Percentiles rank a stretch among this genome's conserved stretches.
These are phyloP conservation scores for Arxiozyma bovina DNA, from an alignment of 1,139 yeast genomes.

Conservation along the genomic window DNA sequence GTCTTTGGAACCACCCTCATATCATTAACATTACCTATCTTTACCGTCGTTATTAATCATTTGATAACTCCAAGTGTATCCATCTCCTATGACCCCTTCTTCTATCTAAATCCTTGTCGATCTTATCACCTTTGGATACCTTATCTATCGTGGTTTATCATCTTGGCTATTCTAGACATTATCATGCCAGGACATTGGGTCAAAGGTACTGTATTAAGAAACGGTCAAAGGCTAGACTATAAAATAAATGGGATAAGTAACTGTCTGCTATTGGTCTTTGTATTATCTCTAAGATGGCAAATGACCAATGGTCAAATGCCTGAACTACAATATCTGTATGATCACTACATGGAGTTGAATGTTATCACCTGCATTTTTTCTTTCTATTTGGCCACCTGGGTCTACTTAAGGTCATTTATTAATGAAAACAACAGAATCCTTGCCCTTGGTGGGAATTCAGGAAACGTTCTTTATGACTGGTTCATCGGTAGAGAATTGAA, in stretches of 20 bases:
- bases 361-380: conserved; percentile 30
- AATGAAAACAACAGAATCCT: conserved; percentile 46
- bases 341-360: background rate
- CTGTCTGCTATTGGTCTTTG: conserved; percentile 38
- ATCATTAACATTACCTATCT: conserved; percentile 56
- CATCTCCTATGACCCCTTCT: conserved; percentile 18
- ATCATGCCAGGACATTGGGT: conserved; percentile 64
- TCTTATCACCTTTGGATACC: conserved; percentile 47
- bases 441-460: conserved; percentile 82
- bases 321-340: conserved; percentile 45
- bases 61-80: conserved; percentile 41
- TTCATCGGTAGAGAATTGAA: conserved; percentile 94
- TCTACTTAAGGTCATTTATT: conserved; percentile 59
- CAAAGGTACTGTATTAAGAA: conserved; percentile 65
- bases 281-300: conserved; percentile 45
- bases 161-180: conserved; percentile 53
- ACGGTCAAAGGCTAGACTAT: conserved; percentile 61
- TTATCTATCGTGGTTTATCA: conserved; percentile 68
- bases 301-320: conserved; percentile 53
- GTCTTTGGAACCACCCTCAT: conserved; percentile 62
- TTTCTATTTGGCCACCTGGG: conserved; percentile 55
- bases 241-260: conserved; percentile 73
- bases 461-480: conserved; percentile 76
- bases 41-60: conserved; percentile 52
- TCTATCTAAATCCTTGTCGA: conserved; percentile 32